Conservation (phyloP, 768 basidiomycete genomes). For the Symmetrospora coprosmae region DNA sequence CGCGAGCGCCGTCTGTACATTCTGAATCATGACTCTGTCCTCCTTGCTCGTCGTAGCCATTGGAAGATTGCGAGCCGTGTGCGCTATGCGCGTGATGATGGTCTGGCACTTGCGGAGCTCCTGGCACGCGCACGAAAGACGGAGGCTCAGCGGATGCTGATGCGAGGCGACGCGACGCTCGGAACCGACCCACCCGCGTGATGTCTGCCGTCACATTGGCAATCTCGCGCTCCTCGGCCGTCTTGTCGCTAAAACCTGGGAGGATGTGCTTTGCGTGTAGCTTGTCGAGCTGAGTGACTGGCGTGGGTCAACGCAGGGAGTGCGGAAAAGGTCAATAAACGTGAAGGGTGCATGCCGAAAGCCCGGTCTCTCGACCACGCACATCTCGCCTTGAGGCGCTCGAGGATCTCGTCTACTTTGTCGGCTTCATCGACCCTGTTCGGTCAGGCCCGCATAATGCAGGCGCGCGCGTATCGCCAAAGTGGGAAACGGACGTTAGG, state of each 20-base stretch:
- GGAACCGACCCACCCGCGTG: too few relatives aligned
- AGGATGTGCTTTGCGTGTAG: slow-evolving; percentile 90
- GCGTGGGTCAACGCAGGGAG: slow-evolving; percentile 27
- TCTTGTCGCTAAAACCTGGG: slow-evolving; percentile 89
- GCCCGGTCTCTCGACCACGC: slow-evolving; percentile 34
- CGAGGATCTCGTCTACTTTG: slow-evolving; percentile 67
- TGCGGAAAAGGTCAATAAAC: not conserved
- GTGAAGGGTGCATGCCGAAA: not conserved
- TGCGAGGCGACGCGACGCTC: too few relatives aligned
- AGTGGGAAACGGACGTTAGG: too few relatives aligned
- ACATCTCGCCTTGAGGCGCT: slow-evolving; percentile 63
- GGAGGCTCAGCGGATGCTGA: too few relatives aligned
- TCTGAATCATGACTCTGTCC: slow-evolving; percentile 48
- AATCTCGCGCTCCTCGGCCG: slow-evolving; percentile 86
- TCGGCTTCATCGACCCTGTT: slow-evolving; percentile 85
- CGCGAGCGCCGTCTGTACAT: slow-evolving; percentile 90
- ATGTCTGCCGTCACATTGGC: slow-evolving; percentile 70
- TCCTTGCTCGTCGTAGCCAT: slow-evolving; percentile 34
- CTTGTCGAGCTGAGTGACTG: slow-evolving; percentile 80
- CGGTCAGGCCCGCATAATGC: too few relatives aligned
- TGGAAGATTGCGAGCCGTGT: slow-evolving; percentile 36
- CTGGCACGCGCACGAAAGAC: slow-evolving; percentile 39
- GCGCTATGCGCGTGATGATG: slow-evolving; percentile 61
- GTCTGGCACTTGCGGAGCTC: slow-evolving; percentile 50
- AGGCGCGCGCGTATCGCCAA: too few relatives aligned